Evolutionary conservation across 2,329 filamentous ascomycete species (phyloP).

Genomic region (Canariomyces notabilis): DNA sequence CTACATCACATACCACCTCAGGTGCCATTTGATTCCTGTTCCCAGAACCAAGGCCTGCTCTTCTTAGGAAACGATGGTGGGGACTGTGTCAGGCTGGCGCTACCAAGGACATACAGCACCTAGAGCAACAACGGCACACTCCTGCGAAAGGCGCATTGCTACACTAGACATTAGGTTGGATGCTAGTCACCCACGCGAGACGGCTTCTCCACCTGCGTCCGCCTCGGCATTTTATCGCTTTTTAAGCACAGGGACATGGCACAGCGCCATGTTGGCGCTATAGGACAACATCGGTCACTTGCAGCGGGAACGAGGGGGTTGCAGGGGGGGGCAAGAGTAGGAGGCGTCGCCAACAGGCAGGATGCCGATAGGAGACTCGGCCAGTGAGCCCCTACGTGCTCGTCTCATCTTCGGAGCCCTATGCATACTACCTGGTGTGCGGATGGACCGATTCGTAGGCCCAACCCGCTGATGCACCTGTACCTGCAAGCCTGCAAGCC

Average conservation of each 20-base stretch:
- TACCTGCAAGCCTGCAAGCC: constrained; percentile 9
- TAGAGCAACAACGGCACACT: too few species aligned
- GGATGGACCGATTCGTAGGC: neutral
- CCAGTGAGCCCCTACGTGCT: neutral
- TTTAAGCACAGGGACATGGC: neutral
- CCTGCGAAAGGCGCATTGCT: neutral
- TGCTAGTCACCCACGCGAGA: neutral
- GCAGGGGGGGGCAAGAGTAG: neutral
- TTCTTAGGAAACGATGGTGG: constrained; percentile 15
- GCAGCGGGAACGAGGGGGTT: too few species aligned
- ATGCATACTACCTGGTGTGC: constrained; percentile 8
- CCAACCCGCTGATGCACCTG: constrained; percentile 7
- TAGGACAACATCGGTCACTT: too few species aligned
- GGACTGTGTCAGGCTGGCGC: constrained; percentile 14
- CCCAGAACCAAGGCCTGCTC: constrained; percentile 18
- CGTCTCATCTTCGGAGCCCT: neutral
- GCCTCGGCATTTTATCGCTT: neutral
- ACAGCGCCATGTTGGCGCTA: too few species aligned
- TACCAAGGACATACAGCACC: too few species aligned
- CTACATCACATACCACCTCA: constrained; percentile 4
- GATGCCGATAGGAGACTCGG: neutral
- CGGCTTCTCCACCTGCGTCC: neutral
- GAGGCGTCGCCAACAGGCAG: neutral
- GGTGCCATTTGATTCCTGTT: constrained; percentile 1
- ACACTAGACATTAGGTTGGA: neutral